These are phyloP conservation scores for Hypoxylon sp. DNA, from an alignment of 2,329 filamentous ascomycete genomes.

Conservation along the genomic window DNA sequence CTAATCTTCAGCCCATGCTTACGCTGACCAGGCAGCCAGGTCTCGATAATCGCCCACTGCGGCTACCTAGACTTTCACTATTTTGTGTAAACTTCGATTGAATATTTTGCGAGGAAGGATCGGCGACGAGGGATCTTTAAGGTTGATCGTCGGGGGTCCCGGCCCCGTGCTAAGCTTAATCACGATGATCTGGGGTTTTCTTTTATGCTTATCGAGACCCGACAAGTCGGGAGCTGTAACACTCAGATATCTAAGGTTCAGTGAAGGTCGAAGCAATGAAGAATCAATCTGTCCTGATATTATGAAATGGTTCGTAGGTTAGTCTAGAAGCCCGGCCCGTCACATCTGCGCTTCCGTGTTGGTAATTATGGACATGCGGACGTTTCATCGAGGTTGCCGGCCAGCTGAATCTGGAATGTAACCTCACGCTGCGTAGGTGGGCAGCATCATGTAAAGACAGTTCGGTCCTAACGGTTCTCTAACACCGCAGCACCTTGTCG, in stretches of 20 bases:
- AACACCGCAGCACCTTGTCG: background rate
- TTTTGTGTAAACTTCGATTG: background rate
- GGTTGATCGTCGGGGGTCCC: background rate
- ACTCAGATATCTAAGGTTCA: background rate
- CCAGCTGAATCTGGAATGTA: constrained; percentile 22
- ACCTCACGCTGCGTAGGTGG: constrained; percentile 14
- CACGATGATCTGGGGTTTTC: background rate
- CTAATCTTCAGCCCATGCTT: background rate
- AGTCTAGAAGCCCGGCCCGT: background rate
- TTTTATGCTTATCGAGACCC: constrained; percentile 5
- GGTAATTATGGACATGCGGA: constrained; percentile 13
- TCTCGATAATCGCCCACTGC: background rate
- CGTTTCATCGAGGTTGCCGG: constrained; percentile 11
- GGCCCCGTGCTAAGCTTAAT: background rate
- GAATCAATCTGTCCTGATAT: constrained; percentile 2
- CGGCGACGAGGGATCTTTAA: background rate
- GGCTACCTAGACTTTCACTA: background rate
- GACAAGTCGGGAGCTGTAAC: background rate
- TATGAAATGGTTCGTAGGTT: background rate
- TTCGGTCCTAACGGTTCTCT: constrained; percentile 13
- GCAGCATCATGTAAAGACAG: constrained; percentile 6
- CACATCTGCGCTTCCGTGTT: background rate
- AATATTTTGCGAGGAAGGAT: background rate
- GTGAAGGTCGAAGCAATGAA: constrained; percentile 1
- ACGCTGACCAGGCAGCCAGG: background rate